Evolutionary conservation across 495 filamentous ascomycete species (phyloP), one percentile per base, ranked within the genome.

Genomic region (Aspergillus carlsbadensis): DNA sequence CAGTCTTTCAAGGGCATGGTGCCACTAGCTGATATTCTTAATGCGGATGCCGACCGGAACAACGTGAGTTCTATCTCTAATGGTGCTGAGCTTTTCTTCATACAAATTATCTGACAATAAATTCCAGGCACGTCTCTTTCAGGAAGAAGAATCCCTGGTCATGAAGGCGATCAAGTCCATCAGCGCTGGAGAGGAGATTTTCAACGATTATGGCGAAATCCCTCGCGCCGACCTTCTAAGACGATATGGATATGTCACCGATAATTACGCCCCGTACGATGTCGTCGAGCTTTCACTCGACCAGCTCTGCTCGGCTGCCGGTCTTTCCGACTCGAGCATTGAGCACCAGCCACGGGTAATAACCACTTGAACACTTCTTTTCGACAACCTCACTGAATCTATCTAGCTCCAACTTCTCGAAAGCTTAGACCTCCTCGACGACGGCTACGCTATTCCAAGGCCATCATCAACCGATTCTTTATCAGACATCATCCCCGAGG

Each of bases 171-270:
- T 89, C 56, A 81, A 85, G 46, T 65, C 80, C 0, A 89, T 97
- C 59, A 63, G 63, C 8, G 75, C 78, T 6, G 87, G 87, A n/a
- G 84, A 90, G 49, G 90, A 96, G 65, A 84, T 96, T 17, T 84
- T 96, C 62, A 96, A 96, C 59, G 92, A 96, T 67, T 96, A 96
- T 65, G 93, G 92, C 7, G 84, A 89, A 31, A 81, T 96, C 20
- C 86, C 91, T 2, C 87, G 85, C 24, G 83, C 87, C 0, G 92
- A 97, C 66, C 72, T 97, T 17, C 81, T 98, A 17, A 81, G 93
- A 17, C 78, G 93, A 21, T 97, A 96, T 62, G 93, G 93, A 6
- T 98, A 96, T 60, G 84, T 93, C 11, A 95, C 91, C 2, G 69
- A 78, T 26, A 84, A 86, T 52, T 94, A 96, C 61, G 74, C 83